Base-by-base conservation (phyloP, 2,329 filamentous ascomycete genomes). In the Podosphaera xanthii region DNA sequence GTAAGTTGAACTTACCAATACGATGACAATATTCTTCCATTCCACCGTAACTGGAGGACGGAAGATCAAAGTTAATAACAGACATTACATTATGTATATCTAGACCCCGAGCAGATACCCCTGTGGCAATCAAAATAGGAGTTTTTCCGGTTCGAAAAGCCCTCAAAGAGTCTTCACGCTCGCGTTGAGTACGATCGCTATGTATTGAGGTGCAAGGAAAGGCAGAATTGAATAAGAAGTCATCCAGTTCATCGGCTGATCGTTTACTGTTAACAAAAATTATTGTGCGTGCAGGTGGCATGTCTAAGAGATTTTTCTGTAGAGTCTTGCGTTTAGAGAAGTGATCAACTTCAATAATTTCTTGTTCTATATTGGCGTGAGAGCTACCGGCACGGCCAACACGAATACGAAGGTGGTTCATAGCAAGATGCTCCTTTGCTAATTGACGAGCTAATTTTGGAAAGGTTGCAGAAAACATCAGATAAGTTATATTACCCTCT, bases 391-490 rank as follows among this genome's bases (percentile, higher is more conserved):
- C 81, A 66, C 91, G 87, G 36, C 92, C 92, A 63, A 97, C 86
- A 50, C 83, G 84, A 70, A 98, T 82, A 31, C 86, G 86, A 57
- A 94, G 76, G 66, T 88, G 82, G 49, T 87, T 81, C 9, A 80
- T 75, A 0, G 83, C 76, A 60, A 98, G 79, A 67, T 90, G 86
- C 35, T 85, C 76, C 60, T 80, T 82, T 9, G 90, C 91, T 12
- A 97, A 73, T 33, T 84, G 76, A 36, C 89, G 87, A 63, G 87
- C 81, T 0, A 74, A 74, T 72, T 86, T 89, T 48, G 90, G 87
- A 71, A 98, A 97, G 0, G 92, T 97, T 0, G 92, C 92, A 0
- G 89, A 95, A 70, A 97, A 97, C 74, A 98, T 84, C 71, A 94
- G 77, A 70, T 82, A 83, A 59, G 76, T 79, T 65, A 83, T 72